phyloP scores from a whole-genome alignment of 495 filamentous ascomycete genomes.

The Penicillium lividum region DNA sequence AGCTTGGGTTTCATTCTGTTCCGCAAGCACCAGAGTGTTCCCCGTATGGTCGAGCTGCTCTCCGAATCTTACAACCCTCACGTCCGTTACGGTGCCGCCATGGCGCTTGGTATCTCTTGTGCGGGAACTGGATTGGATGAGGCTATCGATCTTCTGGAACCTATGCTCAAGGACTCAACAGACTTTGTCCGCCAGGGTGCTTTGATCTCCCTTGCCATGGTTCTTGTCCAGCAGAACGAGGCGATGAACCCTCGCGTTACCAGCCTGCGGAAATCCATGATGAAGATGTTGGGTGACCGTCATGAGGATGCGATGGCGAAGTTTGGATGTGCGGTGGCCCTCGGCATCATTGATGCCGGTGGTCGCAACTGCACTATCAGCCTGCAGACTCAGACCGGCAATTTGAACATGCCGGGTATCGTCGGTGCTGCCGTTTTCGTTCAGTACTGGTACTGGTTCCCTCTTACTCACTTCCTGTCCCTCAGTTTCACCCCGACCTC shows the following conservation, averaged over 20 bases:
- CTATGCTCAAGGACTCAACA: conserved; percentile 99
- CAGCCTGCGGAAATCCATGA: conserved; percentile 77
- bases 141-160: conserved; percentile 94
- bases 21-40: conserved; percentile 94
- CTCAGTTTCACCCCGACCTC: conserved; percentile 91
- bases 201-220: conserved; percentile 94
- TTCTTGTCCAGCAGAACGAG: conserved; percentile 96
- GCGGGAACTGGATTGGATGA: conserved; percentile 96
- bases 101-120: conserved; percentile 97
- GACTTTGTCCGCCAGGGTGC: conserved; percentile 98
- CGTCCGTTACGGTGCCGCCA: conserved; percentile 95
- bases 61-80: conserved; percentile 99
- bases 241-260: conserved; percentile 90
- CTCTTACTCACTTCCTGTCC: conserved; percentile 94
- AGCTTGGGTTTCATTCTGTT: conserved; percentile 98
- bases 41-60: conserved; percentile 98
- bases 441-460: conserved; percentile 99
- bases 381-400: conserved; percentile 95
- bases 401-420: conserved; percentile 95
- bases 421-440: conserved; percentile 98
- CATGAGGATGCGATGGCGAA: conserved; percentile 99
- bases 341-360: conserved; percentile 98
- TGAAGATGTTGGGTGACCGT: conserved; percentile 89
- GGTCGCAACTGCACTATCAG: conserved; percentile 98
- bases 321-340: conserved; percentile 88